phyloP scores from a whole-genome alignment of 306 rosid genomes.

The Acacia confusa region DNA sequence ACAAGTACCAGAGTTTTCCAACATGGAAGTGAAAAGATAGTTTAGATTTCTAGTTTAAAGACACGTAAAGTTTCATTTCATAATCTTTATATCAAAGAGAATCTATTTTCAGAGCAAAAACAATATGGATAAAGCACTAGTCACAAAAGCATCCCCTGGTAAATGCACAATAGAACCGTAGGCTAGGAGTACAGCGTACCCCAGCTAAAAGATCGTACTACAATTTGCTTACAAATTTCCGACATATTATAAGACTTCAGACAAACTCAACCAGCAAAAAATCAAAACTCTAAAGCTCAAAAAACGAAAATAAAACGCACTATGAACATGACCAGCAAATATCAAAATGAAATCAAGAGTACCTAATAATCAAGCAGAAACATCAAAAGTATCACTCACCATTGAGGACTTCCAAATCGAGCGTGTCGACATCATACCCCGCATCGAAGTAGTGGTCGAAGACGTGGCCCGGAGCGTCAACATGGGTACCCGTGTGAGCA shows the following conservation, averaged over 20 bases:
- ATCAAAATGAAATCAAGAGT: not conserved
- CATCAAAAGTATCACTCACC: conserved; percentile 34
- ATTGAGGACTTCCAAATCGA: conserved; percentile 75
- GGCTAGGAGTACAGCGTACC: not conserved
- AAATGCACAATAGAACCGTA: not conserved
- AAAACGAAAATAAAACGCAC: not conserved
- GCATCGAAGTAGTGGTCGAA: conserved; percentile 79
- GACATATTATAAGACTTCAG: not conserved
- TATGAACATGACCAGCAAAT: not conserved
- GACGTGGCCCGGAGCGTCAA: conserved; percentile 82
- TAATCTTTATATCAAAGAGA: not conserved
- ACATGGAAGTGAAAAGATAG: not conserved
- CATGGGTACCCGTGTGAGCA: conserved; percentile 86
- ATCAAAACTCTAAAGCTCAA: not conserved
- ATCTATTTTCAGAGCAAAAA: not conserved
- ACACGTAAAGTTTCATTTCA: not conserved
- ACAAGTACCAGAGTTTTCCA: not conserved
- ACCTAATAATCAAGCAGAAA: not conserved
- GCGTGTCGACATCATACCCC: conserved; percentile 79
- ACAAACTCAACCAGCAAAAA: not conserved
- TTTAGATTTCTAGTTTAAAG: not conserved
- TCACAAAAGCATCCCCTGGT: not conserved
- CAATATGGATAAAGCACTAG: not conserved
- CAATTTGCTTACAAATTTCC: not conserved
- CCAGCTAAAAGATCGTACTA: not conserved